These are phyloP conservation scores for Colletotrichum tropicicola DNA, from an alignment of 2,329 filamentous ascomycete genomes.

Conservation along the genomic window DNA sequence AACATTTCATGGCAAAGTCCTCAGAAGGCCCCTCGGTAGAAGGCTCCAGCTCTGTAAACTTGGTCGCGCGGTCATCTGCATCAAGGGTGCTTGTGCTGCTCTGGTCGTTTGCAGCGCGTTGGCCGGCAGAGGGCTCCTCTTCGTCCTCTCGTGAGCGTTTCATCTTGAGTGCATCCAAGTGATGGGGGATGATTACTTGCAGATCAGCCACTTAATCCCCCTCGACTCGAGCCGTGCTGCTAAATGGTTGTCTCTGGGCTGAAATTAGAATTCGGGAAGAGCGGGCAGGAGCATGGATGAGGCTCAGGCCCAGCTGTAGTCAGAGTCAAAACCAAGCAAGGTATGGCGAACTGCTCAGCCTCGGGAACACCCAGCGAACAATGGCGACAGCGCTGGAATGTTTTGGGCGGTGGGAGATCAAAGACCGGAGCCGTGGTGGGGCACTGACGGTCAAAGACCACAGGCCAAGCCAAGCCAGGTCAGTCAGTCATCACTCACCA, in stretches of 20 bases:
- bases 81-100: slow-evolving; percentile 20
- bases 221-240: neutral
- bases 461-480: neutral
- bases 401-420: slow-evolving; percentile 11
- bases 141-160: slow-evolving; percentile 71
- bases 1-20: slow-evolving; percentile 74
- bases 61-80: slow-evolving; percentile 48
- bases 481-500: too few species aligned
- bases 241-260: neutral
- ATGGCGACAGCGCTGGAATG: slow-evolving; percentile 1
- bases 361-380: neutral
- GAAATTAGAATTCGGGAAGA: neutral
- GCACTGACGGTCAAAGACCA: slow-evolving; percentile 26
- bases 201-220: slow-evolving; percentile 8
- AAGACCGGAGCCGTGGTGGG: slow-evolving; percentile 16
- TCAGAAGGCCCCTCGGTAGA: slow-evolving; percentile 41
- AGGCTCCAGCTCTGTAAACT: slow-evolving; percentile 69
- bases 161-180: slow-evolving; percentile 49
- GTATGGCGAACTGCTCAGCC: neutral
- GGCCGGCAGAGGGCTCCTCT: slow-evolving; percentile 50
- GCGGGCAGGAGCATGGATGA: neutral
- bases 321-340: neutral
- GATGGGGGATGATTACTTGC: slow-evolving; percentile 28
- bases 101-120: slow-evolving; percentile 30
- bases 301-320: neutral